phyloP scores from a whole-genome alignment of 257 asterid species.

The Solanum ossicruentum region DNA sequence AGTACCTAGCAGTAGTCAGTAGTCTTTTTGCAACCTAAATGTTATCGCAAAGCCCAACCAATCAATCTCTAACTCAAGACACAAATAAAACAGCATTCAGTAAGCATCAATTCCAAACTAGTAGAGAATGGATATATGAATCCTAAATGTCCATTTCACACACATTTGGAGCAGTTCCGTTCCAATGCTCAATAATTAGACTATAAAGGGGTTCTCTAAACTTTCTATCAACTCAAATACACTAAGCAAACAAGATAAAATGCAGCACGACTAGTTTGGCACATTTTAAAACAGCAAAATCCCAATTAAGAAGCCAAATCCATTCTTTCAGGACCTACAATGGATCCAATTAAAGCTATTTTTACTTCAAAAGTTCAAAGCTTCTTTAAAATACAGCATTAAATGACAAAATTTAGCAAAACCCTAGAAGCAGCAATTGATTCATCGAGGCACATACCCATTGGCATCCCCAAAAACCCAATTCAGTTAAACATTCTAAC shows the following conservation, averaged over 20 bases:
- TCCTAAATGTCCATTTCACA: not conserved
- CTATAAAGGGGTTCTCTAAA: not conserved
- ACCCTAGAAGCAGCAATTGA: not conserved
- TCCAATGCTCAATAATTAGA: not conserved
- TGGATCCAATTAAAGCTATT: not conserved
- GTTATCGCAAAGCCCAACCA: not conserved
- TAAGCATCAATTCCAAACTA: not conserved
- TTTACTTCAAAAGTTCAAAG: not conserved
- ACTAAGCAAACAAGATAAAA: not conserved
- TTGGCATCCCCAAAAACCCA: not conserved
- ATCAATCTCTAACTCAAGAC: not conserved
- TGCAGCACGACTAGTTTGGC: not conserved
- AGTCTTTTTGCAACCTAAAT: constrained; percentile 81
- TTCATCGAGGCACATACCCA: not conserved
- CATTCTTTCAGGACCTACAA: not conserved
- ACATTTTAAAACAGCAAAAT: not conserved
- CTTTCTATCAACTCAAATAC: not conserved
- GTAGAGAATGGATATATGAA: not conserved
- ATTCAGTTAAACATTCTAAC: not conserved
- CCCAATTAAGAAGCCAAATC: not conserved
- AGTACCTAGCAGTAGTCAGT: constrained; percentile 66
- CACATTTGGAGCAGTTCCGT: not conserved
- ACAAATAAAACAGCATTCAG: not conserved
- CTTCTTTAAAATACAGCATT: not conserved
- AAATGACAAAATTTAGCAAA: not conserved